These are phyloP conservation scores for Quaeritorhiza haematococci DNA, from an alignment of 371 early-diverging fungal genomes.

Conservation along the genomic window DNA sequence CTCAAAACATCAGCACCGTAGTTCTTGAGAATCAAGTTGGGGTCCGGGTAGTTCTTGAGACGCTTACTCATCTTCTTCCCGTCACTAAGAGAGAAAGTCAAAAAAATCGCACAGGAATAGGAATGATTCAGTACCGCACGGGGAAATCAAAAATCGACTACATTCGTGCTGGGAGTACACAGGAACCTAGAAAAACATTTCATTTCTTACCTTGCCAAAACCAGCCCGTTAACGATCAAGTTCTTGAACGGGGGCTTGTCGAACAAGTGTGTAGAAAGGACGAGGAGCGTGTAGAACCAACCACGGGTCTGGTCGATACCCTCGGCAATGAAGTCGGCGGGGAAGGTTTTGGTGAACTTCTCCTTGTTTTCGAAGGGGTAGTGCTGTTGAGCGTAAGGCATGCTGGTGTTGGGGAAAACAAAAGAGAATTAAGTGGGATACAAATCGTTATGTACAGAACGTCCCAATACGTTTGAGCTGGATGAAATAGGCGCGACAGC, in stretches of 20 bases:
- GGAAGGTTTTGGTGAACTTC: conserved; percentile 84
- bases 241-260: conserved; percentile 99
- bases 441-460: too few species aligned
- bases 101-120: too few species aligned
- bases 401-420: conserved; percentile 77
- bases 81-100: conserved; percentile 51
- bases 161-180: not conserved
- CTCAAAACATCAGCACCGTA: conserved; percentile 99
- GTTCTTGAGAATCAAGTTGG: conserved; percentile 76
- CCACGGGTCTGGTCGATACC: conserved; percentile 99
- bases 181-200: not conserved
- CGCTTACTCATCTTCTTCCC: conserved; percentile 99
- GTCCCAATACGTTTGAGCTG: too few species aligned
- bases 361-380: conserved; percentile 97
- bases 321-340: conserved; percentile 99
- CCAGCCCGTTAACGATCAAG: conserved; percentile 98
- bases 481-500: not conserved
- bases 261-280: conserved; percentile 97
- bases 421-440: not conserved
- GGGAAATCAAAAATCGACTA: too few species aligned
- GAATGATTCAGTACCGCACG: conserved; percentile 1
- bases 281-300: conserved; percentile 99
- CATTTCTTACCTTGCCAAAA: conserved; percentile 87
- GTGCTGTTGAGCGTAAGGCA: conserved; percentile 99
- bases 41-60: conserved; percentile 99